phyloP scores from a whole-genome alignment of 305 asterid genomes.

The Fraxinus greggii region DNA sequence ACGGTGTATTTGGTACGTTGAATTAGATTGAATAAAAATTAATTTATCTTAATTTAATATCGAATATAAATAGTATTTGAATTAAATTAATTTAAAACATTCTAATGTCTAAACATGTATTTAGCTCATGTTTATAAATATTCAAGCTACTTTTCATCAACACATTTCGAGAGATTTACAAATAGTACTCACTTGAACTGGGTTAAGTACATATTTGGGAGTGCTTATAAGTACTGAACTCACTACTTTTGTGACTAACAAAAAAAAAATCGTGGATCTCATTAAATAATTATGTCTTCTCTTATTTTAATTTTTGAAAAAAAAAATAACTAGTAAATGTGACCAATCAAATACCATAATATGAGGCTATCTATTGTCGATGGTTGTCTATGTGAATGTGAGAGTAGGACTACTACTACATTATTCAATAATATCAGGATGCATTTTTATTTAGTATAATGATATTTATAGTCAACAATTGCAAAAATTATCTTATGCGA shows the following conservation, averaged over 20 bases:
- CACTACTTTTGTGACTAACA: not conserved
- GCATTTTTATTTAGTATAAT: too few relatives aligned
- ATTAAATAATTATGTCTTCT: too few relatives aligned
- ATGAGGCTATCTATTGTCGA: not conserved
- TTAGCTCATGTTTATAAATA: not conserved
- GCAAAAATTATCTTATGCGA: too few relatives aligned
- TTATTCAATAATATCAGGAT: too few relatives aligned
- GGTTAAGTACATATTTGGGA: not conserved
- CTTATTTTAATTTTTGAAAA: too few relatives aligned
- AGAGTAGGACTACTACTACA: not conserved
- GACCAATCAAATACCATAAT: not conserved
- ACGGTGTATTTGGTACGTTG: not conserved
- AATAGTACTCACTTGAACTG: too few relatives aligned
- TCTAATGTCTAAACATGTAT: not conserved
- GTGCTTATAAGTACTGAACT: not conserved
- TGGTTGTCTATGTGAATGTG: not conserved
- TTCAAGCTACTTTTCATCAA: not conserved
- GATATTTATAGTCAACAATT: too few relatives aligned
- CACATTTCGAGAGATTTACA: not conserved
- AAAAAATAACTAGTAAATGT: not conserved
- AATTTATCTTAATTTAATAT: not conserved
- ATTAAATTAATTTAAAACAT: too few relatives aligned
- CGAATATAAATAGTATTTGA: too few relatives aligned
- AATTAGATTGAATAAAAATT: not conserved
- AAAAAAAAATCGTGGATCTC: not conserved